phyloP scores from a whole-genome alignment of 352 stramenopile species.

The Globisporangium mamillatum region DNA sequence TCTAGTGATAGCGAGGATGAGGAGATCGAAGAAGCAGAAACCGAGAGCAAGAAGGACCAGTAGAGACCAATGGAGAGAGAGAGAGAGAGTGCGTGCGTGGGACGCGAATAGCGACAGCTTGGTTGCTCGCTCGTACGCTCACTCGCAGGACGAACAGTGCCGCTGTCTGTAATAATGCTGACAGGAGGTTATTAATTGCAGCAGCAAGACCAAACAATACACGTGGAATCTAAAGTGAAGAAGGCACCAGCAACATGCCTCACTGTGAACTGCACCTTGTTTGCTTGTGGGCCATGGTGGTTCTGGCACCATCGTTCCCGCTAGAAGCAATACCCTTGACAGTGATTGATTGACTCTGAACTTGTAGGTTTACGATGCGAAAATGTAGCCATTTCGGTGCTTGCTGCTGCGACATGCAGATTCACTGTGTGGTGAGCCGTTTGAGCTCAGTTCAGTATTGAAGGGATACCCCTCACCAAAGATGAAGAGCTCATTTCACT shows the following conservation, averaged over 20 bases:
- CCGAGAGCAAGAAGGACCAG: slow-evolving; percentile 63
- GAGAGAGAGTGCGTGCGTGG: not conserved
- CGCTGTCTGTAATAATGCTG: not conserved
- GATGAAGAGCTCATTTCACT: not conserved
- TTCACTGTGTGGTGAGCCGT: not conserved
- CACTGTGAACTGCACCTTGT: not conserved
- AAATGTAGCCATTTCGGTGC: not conserved
- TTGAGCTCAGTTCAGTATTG: not conserved
- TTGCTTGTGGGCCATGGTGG: not conserved
- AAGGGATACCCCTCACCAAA: not conserved
- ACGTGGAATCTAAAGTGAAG: slow-evolving; percentile 8
- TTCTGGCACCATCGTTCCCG: not conserved
- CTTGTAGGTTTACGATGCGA: not conserved
- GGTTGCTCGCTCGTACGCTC: not conserved
- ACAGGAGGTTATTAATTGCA: slow-evolving; percentile 4
- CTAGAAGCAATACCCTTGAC: not conserved
- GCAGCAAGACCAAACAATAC: slow-evolving; percentile 6
- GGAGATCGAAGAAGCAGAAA: slow-evolving; percentile 12
- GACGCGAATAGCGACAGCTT: not conserved
- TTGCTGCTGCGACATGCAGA: not conserved
- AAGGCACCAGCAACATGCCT: not conserved
- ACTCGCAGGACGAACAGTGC: not conserved
- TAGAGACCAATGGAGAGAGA: slow-evolving; percentile 26
- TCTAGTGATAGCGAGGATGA: slow-evolving; percentile 88
- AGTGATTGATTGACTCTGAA: not conserved